Percentiles rank a stretch among this genome's conserved stretches.
phyloP scores from a whole-genome alignment of 2,329 filamentous ascomycete genomes.

The Drechmeria coniospora region DNA sequence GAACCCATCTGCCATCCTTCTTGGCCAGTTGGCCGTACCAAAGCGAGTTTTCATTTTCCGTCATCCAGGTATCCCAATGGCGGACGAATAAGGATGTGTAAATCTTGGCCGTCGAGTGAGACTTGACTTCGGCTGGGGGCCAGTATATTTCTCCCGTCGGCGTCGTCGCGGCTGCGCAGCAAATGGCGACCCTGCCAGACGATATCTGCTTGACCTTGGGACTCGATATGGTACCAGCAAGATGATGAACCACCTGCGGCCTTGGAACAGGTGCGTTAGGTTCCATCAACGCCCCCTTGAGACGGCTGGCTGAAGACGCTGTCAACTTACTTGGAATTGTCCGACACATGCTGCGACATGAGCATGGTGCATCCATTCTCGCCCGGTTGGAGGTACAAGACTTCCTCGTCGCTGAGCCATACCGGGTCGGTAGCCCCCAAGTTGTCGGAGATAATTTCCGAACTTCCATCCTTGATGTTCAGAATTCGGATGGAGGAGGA shows the following conservation, averaged over 20 bases:
- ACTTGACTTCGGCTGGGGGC: constrained; percentile 41
- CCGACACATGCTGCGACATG: constrained; percentile 20
- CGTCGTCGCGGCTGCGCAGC: constrained; percentile 48
- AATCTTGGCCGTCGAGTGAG: constrained; percentile 48
- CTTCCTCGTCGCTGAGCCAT: constrained; percentile 58
- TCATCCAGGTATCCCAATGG: constrained; percentile 70
- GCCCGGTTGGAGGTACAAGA: constrained; percentile 35
- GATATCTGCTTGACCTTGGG: constrained; percentile 40
- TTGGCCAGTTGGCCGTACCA: constrained; percentile 52
- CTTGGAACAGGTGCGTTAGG: constrained; percentile 9
- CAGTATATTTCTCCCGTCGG: constrained; percentile 57
- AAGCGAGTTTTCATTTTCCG: constrained; percentile 52
- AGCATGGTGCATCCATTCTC: constrained; percentile 33
- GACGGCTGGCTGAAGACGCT: no score
- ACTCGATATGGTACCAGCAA: constrained; percentile 40
- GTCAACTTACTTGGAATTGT: constrained; percentile 25
- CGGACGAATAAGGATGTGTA: constrained; percentile 65
- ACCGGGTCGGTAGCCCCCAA: constrained; percentile 51
- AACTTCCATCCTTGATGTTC: constrained; percentile 51
- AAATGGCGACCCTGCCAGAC: constrained; percentile 35
- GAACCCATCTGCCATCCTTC: constrained; percentile 22
- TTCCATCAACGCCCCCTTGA: constrained; percentile 3
- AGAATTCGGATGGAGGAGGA: constrained; percentile 55
- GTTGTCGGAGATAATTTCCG: constrained; percentile 50
- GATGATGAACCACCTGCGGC: constrained; percentile 28